Evolutionary conservation across 2,329 filamentous ascomycete species (phyloP).

Genomic region (Bipolaris oryzae): DNA sequence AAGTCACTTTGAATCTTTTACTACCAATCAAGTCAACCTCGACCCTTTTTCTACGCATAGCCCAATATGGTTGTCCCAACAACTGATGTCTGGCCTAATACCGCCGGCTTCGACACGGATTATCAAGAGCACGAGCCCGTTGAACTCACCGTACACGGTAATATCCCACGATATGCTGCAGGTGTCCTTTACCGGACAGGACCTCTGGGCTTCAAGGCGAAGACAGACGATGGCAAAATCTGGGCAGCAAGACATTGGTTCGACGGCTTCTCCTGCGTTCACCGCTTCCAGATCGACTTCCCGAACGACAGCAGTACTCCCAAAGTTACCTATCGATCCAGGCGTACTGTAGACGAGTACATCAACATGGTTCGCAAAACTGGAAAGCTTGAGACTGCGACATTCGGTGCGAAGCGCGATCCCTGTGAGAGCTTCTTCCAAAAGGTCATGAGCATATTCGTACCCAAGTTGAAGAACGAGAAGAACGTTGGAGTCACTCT

Average conservation of each 20-base stretch:
- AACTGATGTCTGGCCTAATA: constrained; percentile 40
- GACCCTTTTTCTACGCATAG: background rate
- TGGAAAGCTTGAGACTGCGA: constrained; percentile 63
- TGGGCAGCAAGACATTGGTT: constrained; percentile 78
- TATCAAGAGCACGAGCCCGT: constrained; percentile 70
- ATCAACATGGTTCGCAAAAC: constrained; percentile 65
- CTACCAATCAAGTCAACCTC: background rate
- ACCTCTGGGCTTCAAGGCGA: constrained; percentile 68
- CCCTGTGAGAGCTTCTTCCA: constrained; percentile 75
- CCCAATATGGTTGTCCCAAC: constrained; percentile 13
- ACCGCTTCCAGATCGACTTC: constrained; percentile 71
- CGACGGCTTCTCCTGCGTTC: constrained; percentile 73
- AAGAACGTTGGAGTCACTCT: constrained; percentile 71
- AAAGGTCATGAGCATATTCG: constrained; percentile 71
- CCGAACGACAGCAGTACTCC: constrained; percentile 42
- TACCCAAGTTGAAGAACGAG: constrained; percentile 36
- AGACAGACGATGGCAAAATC: constrained; percentile 63
- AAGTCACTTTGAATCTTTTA: background rate
- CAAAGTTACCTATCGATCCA: constrained; percentile 72
- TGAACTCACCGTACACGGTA: constrained; percentile 66
- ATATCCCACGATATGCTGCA: constrained; percentile 72
- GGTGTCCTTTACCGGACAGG: constrained; percentile 72
- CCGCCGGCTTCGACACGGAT: constrained; percentile 63
- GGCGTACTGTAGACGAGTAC: constrained; percentile 68
- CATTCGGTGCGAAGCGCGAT: constrained; percentile 74